Base-by-base conservation (phyloP, 139 green algal species). In the Coccomyxa sp. region DNA sequence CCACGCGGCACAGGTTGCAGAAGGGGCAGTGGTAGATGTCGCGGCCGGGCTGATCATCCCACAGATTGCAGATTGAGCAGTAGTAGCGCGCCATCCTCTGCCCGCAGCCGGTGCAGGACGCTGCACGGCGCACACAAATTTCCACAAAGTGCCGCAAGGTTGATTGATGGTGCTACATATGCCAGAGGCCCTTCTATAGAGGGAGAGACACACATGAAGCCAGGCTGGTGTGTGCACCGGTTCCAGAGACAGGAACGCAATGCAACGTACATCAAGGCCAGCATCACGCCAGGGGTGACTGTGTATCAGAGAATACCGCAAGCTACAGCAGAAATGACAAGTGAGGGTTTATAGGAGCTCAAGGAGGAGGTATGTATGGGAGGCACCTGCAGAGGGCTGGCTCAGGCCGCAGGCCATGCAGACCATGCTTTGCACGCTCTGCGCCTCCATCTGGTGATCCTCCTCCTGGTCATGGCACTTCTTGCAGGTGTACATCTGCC, bases 201-300 rank as follows among this genome's bases (percentile, higher is more conserved):
- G 36, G 70, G 12, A 41, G 70, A 24, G 22, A 75, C 24, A 6
- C 10, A 12, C 36, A 75, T 2, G 36, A 8, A 35, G 27, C 58
- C 31, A n/a, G n/a, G n/a, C n/a, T n/a, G n/a, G n/a, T n/a, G n/a
- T 58, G 14, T 29, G 73, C 81, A 99, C 72, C 98, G 90, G 85
- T 99, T 99, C 91, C 96, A 99, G 88, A 98, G 98, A 41, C 93
- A 96, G 89, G 96, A 99, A 89, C 99, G 96, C 88, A 99, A 99
- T 82, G 98, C 97, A 88, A 92, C 33, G 6, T 75, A 76, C 7
- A n/a, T n/a, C n/a, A n/a, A n/a, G n/a, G n/a, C n/a, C n/a, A n/a
- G n/a, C n/a, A n/a, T n/a, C n/a, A n/a, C n/a, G n/a, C n/a, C n/a
- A n/a, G n/a, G n/a, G n/a, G n/a, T n/a, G n/a, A n/a, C n/a, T n/a